phyloP scores from a whole-genome alignment of 2,329 filamentous ascomycete species.

The Microdochium paspali region DNA sequence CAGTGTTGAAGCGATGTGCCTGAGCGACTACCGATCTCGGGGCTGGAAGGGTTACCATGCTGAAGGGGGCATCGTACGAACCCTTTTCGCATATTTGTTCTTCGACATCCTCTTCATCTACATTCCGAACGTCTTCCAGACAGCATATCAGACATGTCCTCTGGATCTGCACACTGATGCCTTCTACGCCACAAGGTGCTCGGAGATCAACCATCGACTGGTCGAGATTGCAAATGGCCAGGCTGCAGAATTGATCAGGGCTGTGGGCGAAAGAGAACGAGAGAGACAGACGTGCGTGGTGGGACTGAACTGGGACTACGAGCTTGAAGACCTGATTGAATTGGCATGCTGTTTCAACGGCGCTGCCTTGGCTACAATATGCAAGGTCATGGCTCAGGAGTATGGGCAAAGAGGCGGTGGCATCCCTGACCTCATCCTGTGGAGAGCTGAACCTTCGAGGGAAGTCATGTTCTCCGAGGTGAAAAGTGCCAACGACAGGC shows the following conservation, averaged over 20 bases:
- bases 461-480: conserved; percentile 63
- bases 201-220: conserved; percentile 80
- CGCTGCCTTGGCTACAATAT: conserved; percentile 72
- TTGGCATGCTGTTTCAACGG: conserved; percentile 71
- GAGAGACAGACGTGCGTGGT: conserved; percentile 75
- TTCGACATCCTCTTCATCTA: conserved; percentile 89
- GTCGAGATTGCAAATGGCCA: conserved; percentile 81
- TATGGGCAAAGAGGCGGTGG: conserved; percentile 80
- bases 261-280: conserved; percentile 59
- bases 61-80: conserved; percentile 87
- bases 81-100: conserved; percentile 83
- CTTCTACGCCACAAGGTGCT: conserved; percentile 78
- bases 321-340: conserved; percentile 67
- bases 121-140: conserved; percentile 95
- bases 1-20: conserved; percentile 87
- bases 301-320: conserved; percentile 85
- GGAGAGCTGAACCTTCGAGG: conserved; percentile 41
- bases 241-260: conserved; percentile 55
- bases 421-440: conserved; percentile 87
- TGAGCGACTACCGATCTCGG: conserved; percentile 70
- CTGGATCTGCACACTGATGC: conserved; percentile 87
- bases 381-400: conserved; percentile 92
- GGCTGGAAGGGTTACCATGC: conserved; percentile 95
- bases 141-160: conserved; percentile 86
- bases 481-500: conserved; percentile 79